These are phyloP conservation scores for Begonia masoniana DNA, from an alignment of 306 rosid genomes.

Conservation along the genomic window DNA sequence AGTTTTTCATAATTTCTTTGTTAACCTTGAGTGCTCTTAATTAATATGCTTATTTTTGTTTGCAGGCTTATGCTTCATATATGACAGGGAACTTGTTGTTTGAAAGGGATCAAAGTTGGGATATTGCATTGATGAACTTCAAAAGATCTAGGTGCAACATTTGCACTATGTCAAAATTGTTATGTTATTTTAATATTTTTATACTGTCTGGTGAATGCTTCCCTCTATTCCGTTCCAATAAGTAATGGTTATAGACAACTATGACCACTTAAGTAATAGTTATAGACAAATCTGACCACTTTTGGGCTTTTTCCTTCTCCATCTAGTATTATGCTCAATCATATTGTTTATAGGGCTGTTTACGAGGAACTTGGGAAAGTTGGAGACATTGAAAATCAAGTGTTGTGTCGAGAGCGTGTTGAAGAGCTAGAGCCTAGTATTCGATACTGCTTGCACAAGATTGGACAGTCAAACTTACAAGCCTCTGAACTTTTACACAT, in stretches of 20 bases:
- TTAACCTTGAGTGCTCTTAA: constrained; percentile 6
- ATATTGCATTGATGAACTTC: constrained; percentile 72
- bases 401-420: constrained; percentile 88
- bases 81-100: constrained; percentile 93
- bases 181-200: neutral
- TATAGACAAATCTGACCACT: no score
- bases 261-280: no score
- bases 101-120: constrained; percentile 96
- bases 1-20: neutral
- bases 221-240: neutral
- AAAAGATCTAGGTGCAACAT: constrained; percentile 84
- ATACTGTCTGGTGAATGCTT: neutral
- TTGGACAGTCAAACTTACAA: constrained; percentile 84
- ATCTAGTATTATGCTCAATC: neutral
- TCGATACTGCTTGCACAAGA: constrained; percentile 81
- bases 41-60: constrained; percentile 1
- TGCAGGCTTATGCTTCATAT: constrained; percentile 88
- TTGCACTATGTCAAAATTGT: neutral
- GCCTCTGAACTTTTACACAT: constrained; percentile 84
- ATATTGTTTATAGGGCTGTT: constrained; percentile 51
- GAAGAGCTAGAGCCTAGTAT: constrained; percentile 98
- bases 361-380: constrained; percentile 92
- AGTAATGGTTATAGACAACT: no score
- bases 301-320: no score
- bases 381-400: constrained; percentile 94